Conservation (phyloP, 768 basidiomycete genomes). For the Kondoa malvinella region DNA sequence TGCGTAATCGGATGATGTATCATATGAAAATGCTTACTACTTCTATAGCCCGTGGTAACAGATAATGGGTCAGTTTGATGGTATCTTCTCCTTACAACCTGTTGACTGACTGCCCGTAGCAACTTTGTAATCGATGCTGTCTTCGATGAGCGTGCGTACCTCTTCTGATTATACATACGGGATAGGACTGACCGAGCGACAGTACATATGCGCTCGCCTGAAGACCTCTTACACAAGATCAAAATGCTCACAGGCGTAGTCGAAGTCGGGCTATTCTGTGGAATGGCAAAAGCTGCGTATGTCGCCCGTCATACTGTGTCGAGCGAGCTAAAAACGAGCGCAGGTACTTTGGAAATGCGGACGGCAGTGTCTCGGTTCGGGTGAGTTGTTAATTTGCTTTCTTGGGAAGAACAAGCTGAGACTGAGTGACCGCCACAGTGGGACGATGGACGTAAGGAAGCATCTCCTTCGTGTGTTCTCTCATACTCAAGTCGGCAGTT, state of each 20-base stretch:
- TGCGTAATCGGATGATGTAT: not conserved
- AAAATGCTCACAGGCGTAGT: conserved; percentile 81
- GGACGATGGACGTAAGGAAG: not conserved
- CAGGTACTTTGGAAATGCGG: not conserved
- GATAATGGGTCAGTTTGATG: conserved; percentile 51
- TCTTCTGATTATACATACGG: conserved; percentile 3
- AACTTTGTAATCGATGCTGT: conserved; percentile 97
- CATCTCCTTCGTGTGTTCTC: not conserved
- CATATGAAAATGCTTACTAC: not conserved
- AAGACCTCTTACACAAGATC: not conserved
- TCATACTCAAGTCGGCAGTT: not conserved
- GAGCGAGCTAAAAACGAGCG: not conserved
- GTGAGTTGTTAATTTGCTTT: not conserved
- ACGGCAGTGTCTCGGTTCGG: not conserved
- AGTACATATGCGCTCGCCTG: not conserved
- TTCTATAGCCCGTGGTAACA: conserved; percentile 63
- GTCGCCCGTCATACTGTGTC: not conserved
- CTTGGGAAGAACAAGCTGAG: not conserved
- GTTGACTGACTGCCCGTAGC: conserved; percentile 5
- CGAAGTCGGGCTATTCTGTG: conserved; percentile 95
- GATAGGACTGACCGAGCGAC: no score
- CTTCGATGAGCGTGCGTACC: conserved; percentile 39
- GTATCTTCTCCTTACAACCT: not conserved
- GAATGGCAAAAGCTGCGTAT: conserved; percentile 84
- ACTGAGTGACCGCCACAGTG: not conserved